Conservation (phyloP, 106 monocot genomes). For the Phalaenopsis aphrodite region DNA sequence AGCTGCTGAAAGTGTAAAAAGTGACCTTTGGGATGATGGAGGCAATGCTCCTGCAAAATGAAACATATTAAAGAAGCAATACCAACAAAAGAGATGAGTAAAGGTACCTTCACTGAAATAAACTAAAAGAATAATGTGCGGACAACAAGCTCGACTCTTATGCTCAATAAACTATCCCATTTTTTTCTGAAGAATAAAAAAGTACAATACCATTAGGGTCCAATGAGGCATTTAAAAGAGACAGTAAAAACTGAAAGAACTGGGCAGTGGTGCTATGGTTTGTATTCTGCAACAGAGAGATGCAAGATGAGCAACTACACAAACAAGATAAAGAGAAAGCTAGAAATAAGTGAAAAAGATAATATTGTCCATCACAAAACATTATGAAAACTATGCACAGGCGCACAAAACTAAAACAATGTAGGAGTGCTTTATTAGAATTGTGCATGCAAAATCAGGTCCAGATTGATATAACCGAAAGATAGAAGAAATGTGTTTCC, state of each 20-base stretch:
- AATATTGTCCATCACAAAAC: not conserved
- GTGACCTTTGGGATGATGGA: slow-evolving; percentile 50
- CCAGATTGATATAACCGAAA: not conserved
- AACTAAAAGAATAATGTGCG: not conserved
- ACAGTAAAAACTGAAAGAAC: slow-evolving; percentile 76
- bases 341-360: not conserved
- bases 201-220: slow-evolving; percentile 39
- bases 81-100: not conserved
- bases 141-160: not conserved
- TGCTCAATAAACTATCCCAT: not conserved
- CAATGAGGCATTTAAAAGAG: slow-evolving; percentile 49
- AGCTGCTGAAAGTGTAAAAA: slow-evolving; percentile 50
- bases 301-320: not conserved
- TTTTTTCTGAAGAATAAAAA: not conserved
- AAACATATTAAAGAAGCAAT: not conserved
- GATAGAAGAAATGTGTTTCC: not conserved
- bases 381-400: not conserved
- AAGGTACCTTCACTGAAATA: not conserved
- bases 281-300: slow-evolving; percentile 37
- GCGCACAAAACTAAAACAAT: not conserved
- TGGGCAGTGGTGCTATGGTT: slow-evolving; percentile 36
- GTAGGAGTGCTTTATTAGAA: not conserved
- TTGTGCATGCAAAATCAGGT: not conserved
- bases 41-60: slow-evolving; percentile 35
- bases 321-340: not conserved